Conservation (phyloP, 192 early-diverging fungal species). For the Dissophora ornata region DNA sequence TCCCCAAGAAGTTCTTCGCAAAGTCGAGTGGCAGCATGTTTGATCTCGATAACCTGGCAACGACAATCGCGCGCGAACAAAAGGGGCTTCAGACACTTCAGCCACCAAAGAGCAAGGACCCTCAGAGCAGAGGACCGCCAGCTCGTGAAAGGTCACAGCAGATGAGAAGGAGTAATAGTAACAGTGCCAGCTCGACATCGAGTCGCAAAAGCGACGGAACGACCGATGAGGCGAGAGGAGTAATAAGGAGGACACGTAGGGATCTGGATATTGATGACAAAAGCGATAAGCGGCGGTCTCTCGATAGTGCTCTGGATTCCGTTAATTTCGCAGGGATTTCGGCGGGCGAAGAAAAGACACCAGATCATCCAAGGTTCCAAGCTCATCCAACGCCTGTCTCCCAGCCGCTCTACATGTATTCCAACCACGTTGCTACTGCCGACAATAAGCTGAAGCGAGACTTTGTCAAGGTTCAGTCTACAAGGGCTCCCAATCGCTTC, state of each 20-base stretch:
- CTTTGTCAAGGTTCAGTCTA: slow-evolving; percentile 27
- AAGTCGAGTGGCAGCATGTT: slow-evolving; percentile 33
- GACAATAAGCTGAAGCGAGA: slow-evolving; percentile 19
- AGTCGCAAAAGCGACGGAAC: slow-evolving; percentile 12
- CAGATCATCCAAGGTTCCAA: not conserved
- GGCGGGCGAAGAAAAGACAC: not conserved
- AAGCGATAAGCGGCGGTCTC: slow-evolving; percentile 23
- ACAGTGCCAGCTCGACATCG: slow-evolving; percentile 4
- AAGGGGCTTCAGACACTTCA: not conserved
- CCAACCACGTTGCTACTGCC: slow-evolving; percentile 6
- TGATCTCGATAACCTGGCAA: slow-evolving; percentile 40
- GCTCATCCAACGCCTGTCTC: not conserved
- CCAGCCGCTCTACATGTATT: slow-evolving; percentile 23
- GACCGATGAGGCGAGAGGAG: slow-evolving; percentile 3
- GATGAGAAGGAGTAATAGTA: slow-evolving; percentile 3
- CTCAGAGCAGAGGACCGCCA: not conserved
- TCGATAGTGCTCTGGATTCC: slow-evolving; percentile 14
- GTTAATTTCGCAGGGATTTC: not conserved
- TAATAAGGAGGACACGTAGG: not conserved
- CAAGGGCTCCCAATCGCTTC: slow-evolving; percentile 1
- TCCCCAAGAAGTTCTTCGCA: slow-evolving; percentile 30
- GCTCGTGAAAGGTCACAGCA: not conserved
- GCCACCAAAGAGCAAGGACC: too few species aligned
- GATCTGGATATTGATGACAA: slow-evolving; percentile 11
- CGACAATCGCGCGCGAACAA: slow-evolving; percentile 31